phyloP scores from a whole-genome alignment of 768 basidiomycete species.

The Lepiota brunneoincarnata region DNA sequence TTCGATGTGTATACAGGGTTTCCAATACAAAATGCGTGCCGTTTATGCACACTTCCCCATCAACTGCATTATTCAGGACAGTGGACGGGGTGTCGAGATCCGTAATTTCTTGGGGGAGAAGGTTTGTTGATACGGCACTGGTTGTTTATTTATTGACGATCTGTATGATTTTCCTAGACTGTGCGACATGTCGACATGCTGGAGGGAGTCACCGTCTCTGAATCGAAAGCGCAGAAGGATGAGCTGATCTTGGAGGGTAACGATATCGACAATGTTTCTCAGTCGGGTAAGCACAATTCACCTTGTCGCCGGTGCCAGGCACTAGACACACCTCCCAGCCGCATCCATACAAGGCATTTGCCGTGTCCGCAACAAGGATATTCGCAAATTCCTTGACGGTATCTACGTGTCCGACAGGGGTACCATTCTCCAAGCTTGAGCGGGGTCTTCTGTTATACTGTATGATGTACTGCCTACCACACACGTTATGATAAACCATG shows the following conservation, averaged over 20 bases:
- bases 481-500: slow-evolving; percentile 8
- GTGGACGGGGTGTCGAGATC: slow-evolving; percentile 75
- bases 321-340: slow-evolving; percentile 40
- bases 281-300: slow-evolving; percentile 62
- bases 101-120: slow-evolving; percentile 96
- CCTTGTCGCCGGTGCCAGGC: background rate
- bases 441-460: slow-evolving; percentile 2
- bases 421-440: slow-evolving; percentile 45
- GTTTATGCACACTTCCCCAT: slow-evolving; percentile 99
- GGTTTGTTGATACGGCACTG: slow-evolving; percentile 43
- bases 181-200: slow-evolving; percentile 93
- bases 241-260: slow-evolving; percentile 93
- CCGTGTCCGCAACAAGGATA: slow-evolving; percentile 99
- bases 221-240: slow-evolving; percentile 92
- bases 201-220: slow-evolving; percentile 76
- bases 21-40: slow-evolving; percentile 99
- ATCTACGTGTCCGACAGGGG: slow-evolving; percentile 87
- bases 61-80: slow-evolving; percentile 91
- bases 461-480: slow-evolving; percentile 5
- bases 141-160: background rate
- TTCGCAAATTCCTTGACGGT: slow-evolving; percentile 97
- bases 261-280: slow-evolving; percentile 96
- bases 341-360: slow-evolving; percentile 97
- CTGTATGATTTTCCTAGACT: slow-evolving; percentile 47
- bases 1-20: slow-evolving; percentile 60